Percentiles rank a stretch among this genome's conserved stretches.
phyloP scores from a whole-genome alignment of 2,329 filamentous ascomycete species.

The Mariannaea elegans region DNA sequence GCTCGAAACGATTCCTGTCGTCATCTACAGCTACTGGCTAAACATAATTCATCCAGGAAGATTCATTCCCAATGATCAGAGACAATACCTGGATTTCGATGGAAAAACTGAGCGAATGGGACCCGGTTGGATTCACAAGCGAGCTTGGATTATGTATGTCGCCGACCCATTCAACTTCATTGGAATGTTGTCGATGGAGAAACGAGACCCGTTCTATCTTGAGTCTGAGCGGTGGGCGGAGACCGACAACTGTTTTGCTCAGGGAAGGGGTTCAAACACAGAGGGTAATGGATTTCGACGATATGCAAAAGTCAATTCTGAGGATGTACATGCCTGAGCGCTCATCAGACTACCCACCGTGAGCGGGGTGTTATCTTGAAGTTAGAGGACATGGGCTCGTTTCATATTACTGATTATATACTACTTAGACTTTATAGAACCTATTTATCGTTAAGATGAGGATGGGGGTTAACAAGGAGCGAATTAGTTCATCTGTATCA shows the following conservation, averaged over 20 bases:
- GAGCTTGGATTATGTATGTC: slow-evolving; percentile 28
- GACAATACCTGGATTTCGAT: slow-evolving; percentile 51
- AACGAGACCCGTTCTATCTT: slow-evolving; percentile 35
- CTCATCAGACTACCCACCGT: too few species aligned
- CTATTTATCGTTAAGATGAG: too few species aligned
- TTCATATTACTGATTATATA: too few species aligned
- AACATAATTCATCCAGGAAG: slow-evolving; percentile 54
- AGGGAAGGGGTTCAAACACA: slow-evolving; percentile 32
- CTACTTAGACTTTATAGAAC: too few species aligned
- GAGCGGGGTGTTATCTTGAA: too few species aligned
- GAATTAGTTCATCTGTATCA: too few species aligned
- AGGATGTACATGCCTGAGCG: background rate
- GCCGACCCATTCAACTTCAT: slow-evolving; percentile 36
- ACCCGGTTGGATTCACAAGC: slow-evolving; percentile 38
- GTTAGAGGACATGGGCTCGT: too few species aligned
- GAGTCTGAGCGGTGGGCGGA: slow-evolving; percentile 30
- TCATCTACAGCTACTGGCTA: slow-evolving; percentile 53
- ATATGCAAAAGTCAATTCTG: background rate
- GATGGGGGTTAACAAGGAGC: too few species aligned
- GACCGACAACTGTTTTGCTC: slow-evolving; percentile 33
- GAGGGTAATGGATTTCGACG: background rate
- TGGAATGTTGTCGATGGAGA: slow-evolving; percentile 36
- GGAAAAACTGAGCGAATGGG: slow-evolving; percentile 46
- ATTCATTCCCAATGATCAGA: slow-evolving; percentile 49
- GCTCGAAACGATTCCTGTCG: slow-evolving; percentile 55